These are phyloP conservation scores for Bremia lactucae DNA, from an alignment of 352 stramenopile species.

Conservation along the genomic window DNA sequence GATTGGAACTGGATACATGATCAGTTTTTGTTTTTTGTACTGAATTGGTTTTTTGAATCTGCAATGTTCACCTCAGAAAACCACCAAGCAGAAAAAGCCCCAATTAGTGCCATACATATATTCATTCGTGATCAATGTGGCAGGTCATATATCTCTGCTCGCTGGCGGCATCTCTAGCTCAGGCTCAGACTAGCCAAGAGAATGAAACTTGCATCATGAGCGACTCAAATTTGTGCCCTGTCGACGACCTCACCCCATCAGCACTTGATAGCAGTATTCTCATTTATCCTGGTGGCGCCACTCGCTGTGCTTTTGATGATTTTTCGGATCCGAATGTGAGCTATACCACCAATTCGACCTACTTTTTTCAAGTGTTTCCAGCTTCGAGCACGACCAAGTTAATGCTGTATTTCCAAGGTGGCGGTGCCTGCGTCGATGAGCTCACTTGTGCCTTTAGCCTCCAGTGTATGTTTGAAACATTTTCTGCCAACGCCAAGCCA, in stretches of 20 bases:
- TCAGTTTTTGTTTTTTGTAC: no score
- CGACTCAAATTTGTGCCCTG: constrained; percentile 30
- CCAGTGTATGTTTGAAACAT: constrained; percentile 52
- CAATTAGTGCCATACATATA: no score
- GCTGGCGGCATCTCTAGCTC: no score
- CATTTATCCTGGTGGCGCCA: constrained; percentile 46
- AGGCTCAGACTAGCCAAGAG: no score
- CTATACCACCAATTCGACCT: constrained; percentile 43
- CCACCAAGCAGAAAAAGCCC: no score
- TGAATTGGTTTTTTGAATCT: no score
- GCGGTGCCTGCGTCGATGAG: constrained; percentile 55
- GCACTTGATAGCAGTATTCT: constrained; percentile 34
- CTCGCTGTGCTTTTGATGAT: constrained; percentile 38
- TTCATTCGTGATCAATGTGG: no score
- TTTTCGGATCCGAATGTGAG: constrained; percentile 21
- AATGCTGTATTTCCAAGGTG: constrained; percentile 62
- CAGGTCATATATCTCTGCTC: no score
- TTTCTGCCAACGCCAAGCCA: constrained; percentile 35
- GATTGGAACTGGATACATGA: no score
- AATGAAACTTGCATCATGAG: constrained; percentile 42
- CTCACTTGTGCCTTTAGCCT: constrained; percentile 52
- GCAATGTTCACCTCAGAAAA: no score
- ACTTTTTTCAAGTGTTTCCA: constrained; percentile 72
- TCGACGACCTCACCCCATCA: constrained; percentile 41
- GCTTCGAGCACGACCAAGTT: constrained; percentile 49